Conservation (phyloP, 2,329 filamentous ascomycete species). For the Fusarium subglutinans region DNA sequence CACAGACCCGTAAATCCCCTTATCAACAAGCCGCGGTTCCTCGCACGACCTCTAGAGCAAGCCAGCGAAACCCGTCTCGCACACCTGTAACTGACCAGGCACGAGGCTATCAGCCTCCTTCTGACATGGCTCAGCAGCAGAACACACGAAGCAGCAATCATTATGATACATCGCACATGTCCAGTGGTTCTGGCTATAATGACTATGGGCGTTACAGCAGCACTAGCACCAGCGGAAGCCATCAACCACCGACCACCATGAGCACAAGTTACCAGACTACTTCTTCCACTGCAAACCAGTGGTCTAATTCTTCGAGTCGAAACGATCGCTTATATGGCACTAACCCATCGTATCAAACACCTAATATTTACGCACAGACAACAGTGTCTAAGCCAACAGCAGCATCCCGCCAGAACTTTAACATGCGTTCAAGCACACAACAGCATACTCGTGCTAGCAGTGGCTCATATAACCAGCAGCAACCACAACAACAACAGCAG, state of each 20-base stretch:
- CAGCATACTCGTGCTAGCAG: slow-evolving; percentile 21
- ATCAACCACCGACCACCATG: slow-evolving; percentile 26
- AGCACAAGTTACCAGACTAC: slow-evolving; percentile 31
- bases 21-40: slow-evolving; percentile 41
- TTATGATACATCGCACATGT: slow-evolving; percentile 16
- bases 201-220: slow-evolving; percentile 31
- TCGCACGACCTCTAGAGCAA: slow-evolving; percentile 47
- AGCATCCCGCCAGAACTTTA: slow-evolving; percentile 35
- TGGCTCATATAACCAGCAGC: slow-evolving; percentile 26
- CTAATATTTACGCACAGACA: slow-evolving; percentile 27
- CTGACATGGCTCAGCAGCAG: slow-evolving; percentile 22
- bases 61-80: slow-evolving; percentile 46
- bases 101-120: slow-evolving; percentile 29
- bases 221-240: neutral
- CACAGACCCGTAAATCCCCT: slow-evolving; percentile 45
- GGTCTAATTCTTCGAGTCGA: slow-evolving; percentile 29
- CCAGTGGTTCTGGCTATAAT: slow-evolving; percentile 29
- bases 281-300: slow-evolving; percentile 39
- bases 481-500: neutral
- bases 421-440: slow-evolving; percentile 25
- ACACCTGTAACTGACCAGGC: slow-evolving; percentile 42
- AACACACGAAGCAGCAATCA: slow-evolving; percentile 6
- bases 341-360: slow-evolving; percentile 25
- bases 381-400: slow-evolving; percentile 10
- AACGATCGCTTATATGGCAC: slow-evolving; percentile 24